Evolutionary conservation across 2,329 filamentous ascomycete genomes (phyloP), one percentile per base, ranked within the genome.

Genomic region (Calycina marina): DNA sequence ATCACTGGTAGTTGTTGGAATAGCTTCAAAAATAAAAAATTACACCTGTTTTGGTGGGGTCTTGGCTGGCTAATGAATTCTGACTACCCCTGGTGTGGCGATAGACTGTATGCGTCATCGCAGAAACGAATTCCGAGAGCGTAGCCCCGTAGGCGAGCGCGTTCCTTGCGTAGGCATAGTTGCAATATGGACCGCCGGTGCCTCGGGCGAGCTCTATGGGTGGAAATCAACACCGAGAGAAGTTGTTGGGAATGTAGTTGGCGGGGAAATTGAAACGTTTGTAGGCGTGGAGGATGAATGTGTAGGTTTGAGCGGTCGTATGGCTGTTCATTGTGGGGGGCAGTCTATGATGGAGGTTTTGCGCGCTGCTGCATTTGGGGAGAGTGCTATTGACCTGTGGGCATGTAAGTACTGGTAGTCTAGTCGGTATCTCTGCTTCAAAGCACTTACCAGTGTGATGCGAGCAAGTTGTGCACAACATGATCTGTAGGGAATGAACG

Each of bases 91-190:
- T n/a, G n/a, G n/a, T n/a, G n/a, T n/a, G 45, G 14, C 52, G 46
- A 40, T 57, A 58, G n/a, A 46, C 32, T 12, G 50, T 48, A 3
- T 41, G 34, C 0, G 64, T 49, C 44, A 61, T 55, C 2, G 49
- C 46, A 14, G 46, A 44, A 30, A 64, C 60, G 39, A 61, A 67
- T 4, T 52, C 41, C 12, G 53, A 54, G 17, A 67, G 52, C 4
- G 48, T 48, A 4, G 46, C 41, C 63, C 63, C 67, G 46, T 66
- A 57, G 5, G 50, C 42, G 4, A 54, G 42, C 43, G 64, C 60
- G 46, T 62, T 59, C 39, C 56, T 57, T 12, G 55, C 63, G 39
- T 65, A 67, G 5, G 57, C 52, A 40, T 66, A 67, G 47, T 66
- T 66, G 32, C 56, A 52, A 49, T 60, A 67, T 34, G 55, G 56